Base-by-base conservation (phyloP, 805 yeast genomes). In the Starmera caribaea region DNA sequence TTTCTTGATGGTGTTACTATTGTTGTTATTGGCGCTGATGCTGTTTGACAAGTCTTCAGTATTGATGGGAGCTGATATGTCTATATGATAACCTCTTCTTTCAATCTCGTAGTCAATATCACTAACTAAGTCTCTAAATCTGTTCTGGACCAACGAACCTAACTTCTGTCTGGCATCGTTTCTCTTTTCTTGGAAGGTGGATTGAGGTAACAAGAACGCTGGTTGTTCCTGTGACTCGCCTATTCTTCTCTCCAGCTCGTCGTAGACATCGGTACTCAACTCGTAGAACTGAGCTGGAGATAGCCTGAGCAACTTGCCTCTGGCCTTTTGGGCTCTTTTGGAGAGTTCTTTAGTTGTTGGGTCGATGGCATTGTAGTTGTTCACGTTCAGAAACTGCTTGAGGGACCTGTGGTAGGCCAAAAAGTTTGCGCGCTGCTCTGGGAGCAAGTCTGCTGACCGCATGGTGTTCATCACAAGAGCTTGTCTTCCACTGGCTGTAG, bases 141-240 rank as follows among this genome's bases (percentile, higher is more conserved):
- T 65, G 3, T 79, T 59, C 37, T 79, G 78, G 2, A 96, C 92
- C 42, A 92, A 72, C 37, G 84, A 77, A 5, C 96, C 81, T 49
- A 92, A 71, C 62, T 89, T 90, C 59, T 85, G 85, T 51, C 99
- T 73, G 2, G 98, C 97, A 59, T 88, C 95, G 56, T 92, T 94
- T 54, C 99, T 74, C 56, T 88, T 89, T 34, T 95, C 89, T 59
- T 92, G 98, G 62, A 86, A 87, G 15, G 72, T 69, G 7, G 74
- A 68, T 50, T 76, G 75, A 6, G 95, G 89, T 32, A 78, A 67
- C 39, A 90, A 67, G 51, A 72, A 77, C 40, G 74, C 77, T 1
- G 83, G 79, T 47, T 74, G 75, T 27, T 72, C 68, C 38, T 73
- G 65, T 31, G 73, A 68, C 48, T 79, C 81, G 47, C 68, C 74